Conservation (phyloP, 108 stramenopile species). For the Nannochloropsis salina region DNA sequence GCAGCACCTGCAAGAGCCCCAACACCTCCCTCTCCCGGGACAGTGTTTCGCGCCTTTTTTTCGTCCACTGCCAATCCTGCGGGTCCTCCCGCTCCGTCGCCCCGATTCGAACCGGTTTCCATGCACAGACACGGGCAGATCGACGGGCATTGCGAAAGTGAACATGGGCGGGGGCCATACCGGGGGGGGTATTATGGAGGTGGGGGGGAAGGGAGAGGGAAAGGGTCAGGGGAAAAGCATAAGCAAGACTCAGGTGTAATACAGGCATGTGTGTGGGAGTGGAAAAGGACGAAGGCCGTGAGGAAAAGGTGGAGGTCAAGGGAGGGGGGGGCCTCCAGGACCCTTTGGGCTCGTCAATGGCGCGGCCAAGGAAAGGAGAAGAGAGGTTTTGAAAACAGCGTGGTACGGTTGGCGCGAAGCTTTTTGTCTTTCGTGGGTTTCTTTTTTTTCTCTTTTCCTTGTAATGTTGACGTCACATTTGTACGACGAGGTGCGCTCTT, state of each 20-base stretch:
- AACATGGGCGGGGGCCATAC: neutral
- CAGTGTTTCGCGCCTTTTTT: constrained; percentile 75
- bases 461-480: too few species aligned
- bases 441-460: too few species aligned
- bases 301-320: neutral
- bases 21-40: constrained; percentile 91
- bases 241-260: neutral
- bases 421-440: too few species aligned
- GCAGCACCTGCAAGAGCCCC: constrained; percentile 94
- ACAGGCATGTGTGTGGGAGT: neutral
- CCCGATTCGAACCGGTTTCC: constrained; percentile 89
- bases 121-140: constrained; percentile 96
- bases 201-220: neutral
- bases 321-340: neutral
- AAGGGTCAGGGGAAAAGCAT: neutral
- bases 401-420: too few species aligned
- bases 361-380: neutral
- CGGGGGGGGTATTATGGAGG: neutral
- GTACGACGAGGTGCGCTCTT: too few species aligned
- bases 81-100: constrained; percentile 74
- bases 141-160: constrained; percentile 85
- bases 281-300: neutral
- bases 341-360: neutral
- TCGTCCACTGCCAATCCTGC: constrained; percentile 89
- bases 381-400: neutral